Evolutionary conservation across 2,329 filamentous ascomycete genomes (phyloP).

Genomic region (Camillea tinctor): DNA sequence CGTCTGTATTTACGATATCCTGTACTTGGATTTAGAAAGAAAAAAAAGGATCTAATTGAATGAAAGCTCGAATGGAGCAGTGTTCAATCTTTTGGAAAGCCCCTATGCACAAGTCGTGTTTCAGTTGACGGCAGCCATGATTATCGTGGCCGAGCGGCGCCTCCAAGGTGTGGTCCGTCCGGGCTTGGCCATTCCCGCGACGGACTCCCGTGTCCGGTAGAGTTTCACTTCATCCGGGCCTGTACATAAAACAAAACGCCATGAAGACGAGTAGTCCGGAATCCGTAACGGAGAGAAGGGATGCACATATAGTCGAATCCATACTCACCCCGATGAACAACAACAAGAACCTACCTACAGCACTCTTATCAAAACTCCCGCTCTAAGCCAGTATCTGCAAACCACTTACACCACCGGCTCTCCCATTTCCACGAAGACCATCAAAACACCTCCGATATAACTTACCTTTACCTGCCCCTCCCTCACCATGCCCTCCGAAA

Average conservation of each 20-base stretch:
- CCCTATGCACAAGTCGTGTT: neutral
- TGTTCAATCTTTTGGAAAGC: neutral
- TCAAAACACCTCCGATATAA: no score
- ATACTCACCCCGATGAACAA: neutral
- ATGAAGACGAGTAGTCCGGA: neutral
- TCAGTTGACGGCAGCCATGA: neutral
- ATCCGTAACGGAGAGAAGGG: neutral
- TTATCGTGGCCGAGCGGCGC: neutral
- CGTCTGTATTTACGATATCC: neutral
- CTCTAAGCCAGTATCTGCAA: no score
- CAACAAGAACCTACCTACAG: neutral
- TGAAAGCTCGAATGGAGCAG: neutral
- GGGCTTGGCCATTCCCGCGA: neutral
- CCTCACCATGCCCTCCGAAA: conserved; percentile 20
- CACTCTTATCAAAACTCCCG: no score
- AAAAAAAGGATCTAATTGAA: neutral
- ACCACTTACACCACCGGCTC: no score
- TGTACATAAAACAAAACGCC: no score
- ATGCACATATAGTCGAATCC: neutral
- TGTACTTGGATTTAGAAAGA: neutral
- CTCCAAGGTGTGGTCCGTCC: neutral
- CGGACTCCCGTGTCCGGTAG: neutral
- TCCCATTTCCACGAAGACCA: no score
- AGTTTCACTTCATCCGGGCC: neutral
- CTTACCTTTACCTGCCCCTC: neutral